A percentile compares a stretch with the other conserved stretches of the same genome.
Evolutionary conservation across 2,329 filamentous ascomycete genomes (phyloP).

Genomic region (Lecanoromycetidae sp.): DNA sequence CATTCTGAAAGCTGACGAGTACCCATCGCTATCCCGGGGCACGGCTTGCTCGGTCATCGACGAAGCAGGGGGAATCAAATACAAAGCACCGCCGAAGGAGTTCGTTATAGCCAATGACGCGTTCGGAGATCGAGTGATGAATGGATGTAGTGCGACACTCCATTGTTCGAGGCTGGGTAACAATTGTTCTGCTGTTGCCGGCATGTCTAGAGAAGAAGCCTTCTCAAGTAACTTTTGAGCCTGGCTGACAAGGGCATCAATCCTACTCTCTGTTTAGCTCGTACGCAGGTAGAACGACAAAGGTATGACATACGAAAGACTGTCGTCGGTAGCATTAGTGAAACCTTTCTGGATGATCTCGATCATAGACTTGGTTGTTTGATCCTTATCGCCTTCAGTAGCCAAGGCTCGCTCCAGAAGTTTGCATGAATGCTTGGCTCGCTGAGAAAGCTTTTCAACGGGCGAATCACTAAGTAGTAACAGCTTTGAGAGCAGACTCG

Average conservation of each 20-base stretch:
- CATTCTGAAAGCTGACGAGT: conserved; percentile 63
- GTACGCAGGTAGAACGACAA: background rate
- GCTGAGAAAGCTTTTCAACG: conserved; percentile 38
- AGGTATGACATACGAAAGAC: conserved; percentile 32
- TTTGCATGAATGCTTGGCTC: conserved; percentile 23
- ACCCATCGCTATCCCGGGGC: conserved; percentile 53
- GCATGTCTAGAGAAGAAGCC: conserved; percentile 21
- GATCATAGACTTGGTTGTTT: conserved; percentile 36
- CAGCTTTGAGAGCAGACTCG: conserved; percentile 40
- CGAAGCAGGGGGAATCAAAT: conserved; percentile 39
- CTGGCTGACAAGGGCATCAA: conserved; percentile 45
- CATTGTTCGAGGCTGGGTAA: conserved; percentile 55
- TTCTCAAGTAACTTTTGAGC: conserved; percentile 37
- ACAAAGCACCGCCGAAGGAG: conserved; percentile 56
- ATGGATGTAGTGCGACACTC: conserved; percentile 47
- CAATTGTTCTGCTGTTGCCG: conserved; percentile 33
- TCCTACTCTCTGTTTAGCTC: conserved; percentile 29
- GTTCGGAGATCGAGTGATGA: conserved; percentile 44
- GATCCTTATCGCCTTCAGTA: conserved; percentile 15
- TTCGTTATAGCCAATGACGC: conserved; percentile 63
- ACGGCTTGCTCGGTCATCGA: conserved; percentile 23
- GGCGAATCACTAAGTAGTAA: conserved; percentile 42
- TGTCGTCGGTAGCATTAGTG: conserved; percentile 31
- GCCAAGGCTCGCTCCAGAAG: conserved; percentile 1
- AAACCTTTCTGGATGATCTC: conserved; percentile 43